phyloP scores from a whole-genome alignment of 352 stramenopile genomes.

The Phytophthora ohioensis region DNA sequence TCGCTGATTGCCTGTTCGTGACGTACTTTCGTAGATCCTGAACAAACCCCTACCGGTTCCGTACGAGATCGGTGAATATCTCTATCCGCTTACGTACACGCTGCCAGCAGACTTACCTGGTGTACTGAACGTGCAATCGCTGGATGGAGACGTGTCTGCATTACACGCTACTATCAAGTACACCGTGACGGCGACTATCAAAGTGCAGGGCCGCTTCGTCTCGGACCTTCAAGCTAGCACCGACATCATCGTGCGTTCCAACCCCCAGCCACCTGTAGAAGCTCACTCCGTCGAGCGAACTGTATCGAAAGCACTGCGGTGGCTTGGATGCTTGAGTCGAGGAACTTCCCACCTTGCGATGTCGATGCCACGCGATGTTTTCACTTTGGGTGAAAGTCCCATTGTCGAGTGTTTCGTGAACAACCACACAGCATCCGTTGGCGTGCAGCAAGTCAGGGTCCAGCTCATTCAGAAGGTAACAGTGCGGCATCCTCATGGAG shows the following conservation, averaged over 20 bases:
- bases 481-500: conserved; percentile 46
- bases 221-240: conserved; percentile 73
- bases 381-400: conserved; percentile 62
- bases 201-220: conserved; percentile 74
- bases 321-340: conserved; percentile 62
- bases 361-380: conserved; percentile 73
- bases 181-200: conserved; percentile 71
- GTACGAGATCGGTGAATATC: conserved; percentile 70
- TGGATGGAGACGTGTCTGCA: conserved; percentile 58
- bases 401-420: conserved; percentile 78
- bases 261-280: conserved; percentile 17
- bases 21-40: conserved; percentile 47
- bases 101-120: conserved; percentile 62
- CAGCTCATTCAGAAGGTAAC: conserved; percentile 72
- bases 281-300: conserved; percentile 60
- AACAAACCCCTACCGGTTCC: conserved; percentile 56
- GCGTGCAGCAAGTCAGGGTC: conserved; percentile 59
- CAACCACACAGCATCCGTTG: conserved; percentile 69
- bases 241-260: conserved; percentile 56
- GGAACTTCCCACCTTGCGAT: conserved; percentile 70
- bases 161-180: conserved; percentile 84
- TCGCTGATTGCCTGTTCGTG: conserved; percentile 9
- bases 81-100: conserved; percentile 76
- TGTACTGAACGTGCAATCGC: conserved; percentile 61
- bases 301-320: conserved; percentile 68